Evolutionary conservation across 73 alveolate genomes (phyloP), one percentile per base, ranked within the genome.

Genomic region (Uronychia binucleata): DNA sequence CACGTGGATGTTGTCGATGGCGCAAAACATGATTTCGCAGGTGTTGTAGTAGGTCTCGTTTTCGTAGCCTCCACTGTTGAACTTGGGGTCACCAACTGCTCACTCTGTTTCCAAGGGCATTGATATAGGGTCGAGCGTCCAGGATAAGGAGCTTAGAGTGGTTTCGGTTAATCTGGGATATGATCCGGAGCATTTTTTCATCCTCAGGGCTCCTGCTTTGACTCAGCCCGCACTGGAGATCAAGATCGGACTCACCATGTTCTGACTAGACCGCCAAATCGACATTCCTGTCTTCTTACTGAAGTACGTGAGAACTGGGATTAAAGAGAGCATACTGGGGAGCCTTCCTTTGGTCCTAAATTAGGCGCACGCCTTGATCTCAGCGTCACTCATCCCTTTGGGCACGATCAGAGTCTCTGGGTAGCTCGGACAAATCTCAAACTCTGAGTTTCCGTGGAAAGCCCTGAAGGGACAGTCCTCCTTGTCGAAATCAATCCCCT

Each of bases 1-100:
- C 87, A 92, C 96, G 82, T 98, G 99, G 78, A 98, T 98, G 78
- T 98, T 98, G 77, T 96, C 99, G 60, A 98, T 98, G 84, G 94
- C 95, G 74, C 97, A 92, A 85, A 97, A 98, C 29, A 74, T 95
- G 28, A 98, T 91, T 31, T 96, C 96, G 74, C 97, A 96, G 87
- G 85, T 88, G 58, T 75, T 84, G 83, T 98, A 98, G 79, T 90
- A 85, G 31, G 33, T 78, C 0, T 83, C 91, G 86, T 93, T 90
- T 87, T 98, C 99, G 83, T 58, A 97, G 30, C 99, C 99, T 33
- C 98, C 98, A 46, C 19, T 5, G 67, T 46, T 46, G 19, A 46
- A 46, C 67, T 46, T 5, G n/a, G 19, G 5, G 19, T 46, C 67
- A 46, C 19, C 19, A 46, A 46, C 98, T 97, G 75, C 91, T 95